phyloP scores from a whole-genome alignment of 768 basidiomycete species.

The Tylopilus sp. region DNA sequence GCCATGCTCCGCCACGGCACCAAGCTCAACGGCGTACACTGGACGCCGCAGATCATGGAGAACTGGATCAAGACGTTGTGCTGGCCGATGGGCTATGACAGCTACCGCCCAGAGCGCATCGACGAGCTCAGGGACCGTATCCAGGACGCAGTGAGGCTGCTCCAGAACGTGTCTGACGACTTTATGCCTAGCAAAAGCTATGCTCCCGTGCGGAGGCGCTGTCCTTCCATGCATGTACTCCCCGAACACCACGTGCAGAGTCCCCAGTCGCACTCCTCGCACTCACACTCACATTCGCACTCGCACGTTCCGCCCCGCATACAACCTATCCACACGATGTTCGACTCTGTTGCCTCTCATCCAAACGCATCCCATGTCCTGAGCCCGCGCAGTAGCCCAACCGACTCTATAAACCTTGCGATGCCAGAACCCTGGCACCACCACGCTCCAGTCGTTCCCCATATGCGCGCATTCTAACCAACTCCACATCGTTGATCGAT shows the following conservation, averaged over 20 bases:
- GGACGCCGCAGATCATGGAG: constrained; percentile 55
- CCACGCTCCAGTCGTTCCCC: neutral
- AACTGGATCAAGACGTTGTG: constrained; percentile 55
- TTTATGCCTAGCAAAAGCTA: neutral
- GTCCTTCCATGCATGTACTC: constrained; percentile 9
- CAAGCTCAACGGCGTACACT: constrained; percentile 46
- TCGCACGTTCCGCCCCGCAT: neutral
- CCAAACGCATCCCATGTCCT: constrained; percentile 2
- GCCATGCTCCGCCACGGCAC: constrained; percentile 64
- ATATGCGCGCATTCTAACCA: constrained; percentile 11
- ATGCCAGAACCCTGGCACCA: constrained; percentile 29
- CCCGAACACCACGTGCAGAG: constrained; percentile 1
- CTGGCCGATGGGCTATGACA: constrained; percentile 60
- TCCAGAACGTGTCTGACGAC: constrained; percentile 20
- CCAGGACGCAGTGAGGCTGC: constrained; percentile 45
- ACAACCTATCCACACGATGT: neutral
- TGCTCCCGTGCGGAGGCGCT: constrained; percentile 1
- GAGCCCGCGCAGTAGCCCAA: constrained; percentile 13
- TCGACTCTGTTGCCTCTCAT: constrained; percentile 1
- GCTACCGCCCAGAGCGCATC: constrained; percentile 43
- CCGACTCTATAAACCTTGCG: neutral
- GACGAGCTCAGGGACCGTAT: constrained; percentile 49
- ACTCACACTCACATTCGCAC: neutral
- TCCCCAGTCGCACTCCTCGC: neutral
- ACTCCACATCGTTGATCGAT: constrained; percentile 15